A percentile compares a stretch with the other conserved stretches of the same genome.
Conservation (phyloP, 2,329 filamentous ascomycete species). For the Helicocarpus griseus region DNA sequence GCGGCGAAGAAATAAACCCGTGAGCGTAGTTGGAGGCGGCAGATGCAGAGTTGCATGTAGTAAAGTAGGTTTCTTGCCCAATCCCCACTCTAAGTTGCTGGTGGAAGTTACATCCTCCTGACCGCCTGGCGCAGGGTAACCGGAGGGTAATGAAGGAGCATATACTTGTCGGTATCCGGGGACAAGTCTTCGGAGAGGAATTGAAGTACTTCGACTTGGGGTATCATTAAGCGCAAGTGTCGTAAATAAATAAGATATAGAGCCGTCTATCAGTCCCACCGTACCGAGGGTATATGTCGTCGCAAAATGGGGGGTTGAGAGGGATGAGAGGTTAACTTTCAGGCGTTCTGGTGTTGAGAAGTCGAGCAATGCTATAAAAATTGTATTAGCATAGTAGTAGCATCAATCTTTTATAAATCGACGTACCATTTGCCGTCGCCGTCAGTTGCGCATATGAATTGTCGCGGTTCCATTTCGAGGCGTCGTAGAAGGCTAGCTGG, state of each 20-base stretch:
- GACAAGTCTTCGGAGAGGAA: slow-evolving; percentile 68
- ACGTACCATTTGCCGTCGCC: slow-evolving; percentile 65
- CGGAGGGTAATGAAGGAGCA: slow-evolving; percentile 24
- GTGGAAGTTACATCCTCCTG: background rate
- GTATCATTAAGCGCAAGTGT: slow-evolving; percentile 63
- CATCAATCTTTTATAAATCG: slow-evolving; percentile 4
- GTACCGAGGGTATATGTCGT: slow-evolving; percentile 88
- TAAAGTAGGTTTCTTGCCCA: slow-evolving; percentile 31
- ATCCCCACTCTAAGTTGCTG: background rate
- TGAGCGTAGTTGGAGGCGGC: slow-evolving; percentile 68
- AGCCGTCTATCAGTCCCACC: slow-evolving; percentile 85
- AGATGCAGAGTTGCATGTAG: slow-evolving; percentile 38
- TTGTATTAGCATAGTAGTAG: background rate
- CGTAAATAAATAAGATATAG: slow-evolving; percentile 93
- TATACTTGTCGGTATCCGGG: slow-evolving; percentile 72
- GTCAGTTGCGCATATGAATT: slow-evolving; percentile 86
- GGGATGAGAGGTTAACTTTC: slow-evolving; percentile 77
- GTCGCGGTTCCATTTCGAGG: slow-evolving; percentile 80
- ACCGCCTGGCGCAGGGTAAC: slow-evolving; percentile 16
- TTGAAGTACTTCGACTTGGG: slow-evolving; percentile 58
- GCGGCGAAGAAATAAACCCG: slow-evolving; percentile 73
- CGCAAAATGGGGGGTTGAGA: slow-evolving; percentile 86
- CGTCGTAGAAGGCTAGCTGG: slow-evolving; percentile 78
- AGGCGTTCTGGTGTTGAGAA: slow-evolving; percentile 80
- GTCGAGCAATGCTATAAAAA: slow-evolving; percentile 62